Evolutionary conservation across 257 asterid species (phyloP).

Genomic region (Haberlea rhodopensis): DNA sequence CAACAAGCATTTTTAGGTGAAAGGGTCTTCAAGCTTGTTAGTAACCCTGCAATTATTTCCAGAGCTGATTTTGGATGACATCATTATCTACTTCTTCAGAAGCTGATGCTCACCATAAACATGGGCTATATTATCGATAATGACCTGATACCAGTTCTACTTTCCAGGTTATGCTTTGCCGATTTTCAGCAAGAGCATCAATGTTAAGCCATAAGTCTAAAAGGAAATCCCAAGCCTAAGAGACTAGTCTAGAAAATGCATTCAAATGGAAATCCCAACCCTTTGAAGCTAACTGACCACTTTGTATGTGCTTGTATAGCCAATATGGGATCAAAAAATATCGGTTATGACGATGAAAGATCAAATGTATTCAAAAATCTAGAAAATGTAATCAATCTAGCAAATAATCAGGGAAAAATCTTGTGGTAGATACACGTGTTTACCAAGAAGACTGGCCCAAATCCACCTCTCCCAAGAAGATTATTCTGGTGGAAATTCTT

Average conservation of each 20-base stretch:
- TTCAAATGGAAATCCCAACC: too few species aligned
- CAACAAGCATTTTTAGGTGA: too few species aligned
- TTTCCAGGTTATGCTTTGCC: background rate
- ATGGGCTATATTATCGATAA: too few species aligned
- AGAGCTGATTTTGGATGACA: too few species aligned
- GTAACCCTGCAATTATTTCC: too few species aligned
- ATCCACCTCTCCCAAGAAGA: slow-evolving; percentile 86
- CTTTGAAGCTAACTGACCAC: background rate
- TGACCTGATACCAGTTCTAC: too few species aligned
- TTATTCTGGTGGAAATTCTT: slow-evolving; percentile 59
- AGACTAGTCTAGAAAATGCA: background rate
- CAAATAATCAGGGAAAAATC: background rate
- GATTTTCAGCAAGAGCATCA: background rate
- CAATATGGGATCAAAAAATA: too few species aligned
- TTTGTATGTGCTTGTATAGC: too few species aligned
- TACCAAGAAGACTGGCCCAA: slow-evolving; percentile 85
- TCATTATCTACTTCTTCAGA: too few species aligned
- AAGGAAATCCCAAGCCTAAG: background rate
- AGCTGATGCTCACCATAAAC: too few species aligned
- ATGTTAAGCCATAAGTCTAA: background rate
- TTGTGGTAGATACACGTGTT: background rate
- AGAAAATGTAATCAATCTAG: too few species aligned
- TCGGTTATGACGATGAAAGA: background rate
- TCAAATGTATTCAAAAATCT: background rate
- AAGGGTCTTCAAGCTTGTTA: too few species aligned